These are phyloP conservation scores for Kuraishia piskuri DNA, from an alignment of 805 yeast species.

Conservation along the genomic window DNA sequence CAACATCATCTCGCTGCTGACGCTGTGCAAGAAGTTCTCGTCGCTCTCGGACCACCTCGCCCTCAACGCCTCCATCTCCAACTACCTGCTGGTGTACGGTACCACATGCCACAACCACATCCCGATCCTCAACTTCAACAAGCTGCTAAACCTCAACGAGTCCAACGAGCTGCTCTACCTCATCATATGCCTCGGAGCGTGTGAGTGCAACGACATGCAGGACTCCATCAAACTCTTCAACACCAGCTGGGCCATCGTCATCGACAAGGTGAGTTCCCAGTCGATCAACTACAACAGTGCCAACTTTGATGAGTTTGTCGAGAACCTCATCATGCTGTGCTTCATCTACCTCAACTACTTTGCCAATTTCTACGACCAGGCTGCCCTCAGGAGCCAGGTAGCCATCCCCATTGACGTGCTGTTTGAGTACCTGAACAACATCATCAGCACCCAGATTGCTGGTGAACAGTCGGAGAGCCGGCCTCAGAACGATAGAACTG, in stretches of 20 bases:
- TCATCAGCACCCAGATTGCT: conserved; percentile 31
- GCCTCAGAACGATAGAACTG: no score
- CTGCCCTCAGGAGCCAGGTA: background rate
- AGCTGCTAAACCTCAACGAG: conserved; percentile 15
- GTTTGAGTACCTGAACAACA: conserved; percentile 40
- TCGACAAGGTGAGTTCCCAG: conserved; percentile 19
- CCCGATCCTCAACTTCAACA: conserved; percentile 13
- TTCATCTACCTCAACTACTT: conserved; percentile 33
- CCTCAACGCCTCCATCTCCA: conserved; percentile 15
- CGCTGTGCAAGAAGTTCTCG: conserved; percentile 20
- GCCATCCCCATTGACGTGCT: conserved; percentile 35
- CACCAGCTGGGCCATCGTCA: conserved; percentile 32
- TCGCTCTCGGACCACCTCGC: conserved; percentile 11
- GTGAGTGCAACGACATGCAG: conserved; percentile 22
- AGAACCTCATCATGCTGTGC: conserved; percentile 35
- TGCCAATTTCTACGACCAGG: conserved; percentile 13
- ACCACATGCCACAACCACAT: conserved; percentile 11
- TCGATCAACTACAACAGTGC: conserved; percentile 21
- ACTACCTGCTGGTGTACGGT: conserved; percentile 16
- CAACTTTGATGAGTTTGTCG: conserved; percentile 29
- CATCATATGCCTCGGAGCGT: conserved; percentile 37
- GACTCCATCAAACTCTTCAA: conserved; percentile 31
- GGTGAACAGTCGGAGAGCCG: no score
- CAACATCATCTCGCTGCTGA: conserved; percentile 2
- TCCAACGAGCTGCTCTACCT: conserved; percentile 34